Conservation (phyloP, 108 stramenopile species). For the Skeletonema marinoi region DNA sequence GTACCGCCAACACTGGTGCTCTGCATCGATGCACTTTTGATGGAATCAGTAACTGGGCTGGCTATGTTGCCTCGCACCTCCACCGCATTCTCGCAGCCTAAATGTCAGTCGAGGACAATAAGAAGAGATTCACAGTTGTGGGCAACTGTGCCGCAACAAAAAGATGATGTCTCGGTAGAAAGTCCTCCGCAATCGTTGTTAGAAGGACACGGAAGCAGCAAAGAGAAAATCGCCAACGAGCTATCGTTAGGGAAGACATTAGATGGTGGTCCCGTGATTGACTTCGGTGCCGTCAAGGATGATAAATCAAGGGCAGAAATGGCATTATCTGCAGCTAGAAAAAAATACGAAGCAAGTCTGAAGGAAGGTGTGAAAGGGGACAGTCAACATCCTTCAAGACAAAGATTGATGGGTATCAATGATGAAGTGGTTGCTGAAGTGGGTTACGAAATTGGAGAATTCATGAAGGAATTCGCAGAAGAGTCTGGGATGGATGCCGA, state of each 20-base stretch:
- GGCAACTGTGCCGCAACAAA: constrained; percentile 1
- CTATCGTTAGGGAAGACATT: constrained; percentile 64
- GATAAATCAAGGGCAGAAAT: constrained; percentile 70
- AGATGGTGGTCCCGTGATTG: constrained; percentile 83
- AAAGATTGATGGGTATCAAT: constrained; percentile 83
- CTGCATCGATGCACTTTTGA: background rate
- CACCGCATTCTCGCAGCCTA: background rate
- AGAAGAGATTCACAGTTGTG: background rate
- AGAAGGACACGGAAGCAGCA: constrained; percentile 9
- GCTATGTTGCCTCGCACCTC: background rate
- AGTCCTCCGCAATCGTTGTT: background rate
- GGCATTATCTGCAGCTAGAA: constrained; percentile 66
- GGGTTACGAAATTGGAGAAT: constrained; percentile 76
- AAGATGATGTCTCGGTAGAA: background rate
- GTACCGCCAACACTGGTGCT: background rate
- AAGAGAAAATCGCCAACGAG: constrained; percentile 64
- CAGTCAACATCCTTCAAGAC: background rate
- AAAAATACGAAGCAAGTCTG: constrained; percentile 39
- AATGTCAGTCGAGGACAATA: background rate
- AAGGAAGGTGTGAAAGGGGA: background rate
- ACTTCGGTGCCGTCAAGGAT: constrained; percentile 80
- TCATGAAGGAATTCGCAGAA: constrained; percentile 47
- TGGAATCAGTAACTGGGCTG: background rate
- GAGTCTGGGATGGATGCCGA: constrained; percentile 43
- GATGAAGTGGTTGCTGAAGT: constrained; percentile 86